Percentiles rank a stretch among this genome's conserved stretches.
These are phyloP conservation scores for Kockiozyma suomiensis DNA, from an alignment of 805 yeast species.

Conservation along the genomic window DNA sequence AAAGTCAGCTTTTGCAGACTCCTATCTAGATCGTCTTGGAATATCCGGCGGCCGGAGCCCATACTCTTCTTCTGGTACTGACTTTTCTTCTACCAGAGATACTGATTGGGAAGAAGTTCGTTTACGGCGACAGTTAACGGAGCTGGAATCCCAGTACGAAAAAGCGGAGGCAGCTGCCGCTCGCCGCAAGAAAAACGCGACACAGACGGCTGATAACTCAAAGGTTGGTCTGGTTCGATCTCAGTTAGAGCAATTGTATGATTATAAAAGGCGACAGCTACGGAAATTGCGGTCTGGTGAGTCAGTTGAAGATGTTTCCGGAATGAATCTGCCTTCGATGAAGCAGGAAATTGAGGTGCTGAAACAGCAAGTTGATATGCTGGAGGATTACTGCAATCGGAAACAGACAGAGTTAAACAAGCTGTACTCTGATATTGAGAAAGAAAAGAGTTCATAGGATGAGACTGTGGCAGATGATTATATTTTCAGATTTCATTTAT, in stretches of 20 bases:
- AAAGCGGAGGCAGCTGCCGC: slow-evolving; percentile 57
- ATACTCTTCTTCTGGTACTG: slow-evolving; percentile 56
- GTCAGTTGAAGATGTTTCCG: slow-evolving; percentile 31
- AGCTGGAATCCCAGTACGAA: slow-evolving; percentile 66
- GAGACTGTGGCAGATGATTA: not conserved
- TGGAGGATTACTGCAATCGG: slow-evolving; percentile 66
- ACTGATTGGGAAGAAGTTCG: slow-evolving; percentile 93
- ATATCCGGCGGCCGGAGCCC: slow-evolving; percentile 42
- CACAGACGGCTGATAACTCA: slow-evolving; percentile 25
- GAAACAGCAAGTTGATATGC: slow-evolving; percentile 71
- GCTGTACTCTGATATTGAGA: slow-evolving; percentile 43
- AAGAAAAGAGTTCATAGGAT: slow-evolving; percentile 15
- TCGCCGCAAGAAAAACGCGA: slow-evolving; percentile 42
- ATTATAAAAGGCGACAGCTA: slow-evolving; percentile 70
- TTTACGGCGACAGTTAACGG: slow-evolving; percentile 73
- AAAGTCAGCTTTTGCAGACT: slow-evolving; percentile 39
- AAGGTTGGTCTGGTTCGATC: slow-evolving; percentile 48
- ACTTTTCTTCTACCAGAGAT: slow-evolving; percentile 66
- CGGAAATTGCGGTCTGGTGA: slow-evolving; percentile 44
- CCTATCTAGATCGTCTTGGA: slow-evolving; percentile 37
- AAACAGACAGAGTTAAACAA: slow-evolving; percentile 63
- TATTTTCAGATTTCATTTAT: not conserved
- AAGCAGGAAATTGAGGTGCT: slow-evolving; percentile 66
- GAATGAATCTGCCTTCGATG: slow-evolving; percentile 37
- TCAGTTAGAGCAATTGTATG: slow-evolving; percentile 81